These are phyloP conservation scores for Huntiella savannae DNA, from an alignment of 2,329 filamentous ascomycete species.

Conservation along the genomic window DNA sequence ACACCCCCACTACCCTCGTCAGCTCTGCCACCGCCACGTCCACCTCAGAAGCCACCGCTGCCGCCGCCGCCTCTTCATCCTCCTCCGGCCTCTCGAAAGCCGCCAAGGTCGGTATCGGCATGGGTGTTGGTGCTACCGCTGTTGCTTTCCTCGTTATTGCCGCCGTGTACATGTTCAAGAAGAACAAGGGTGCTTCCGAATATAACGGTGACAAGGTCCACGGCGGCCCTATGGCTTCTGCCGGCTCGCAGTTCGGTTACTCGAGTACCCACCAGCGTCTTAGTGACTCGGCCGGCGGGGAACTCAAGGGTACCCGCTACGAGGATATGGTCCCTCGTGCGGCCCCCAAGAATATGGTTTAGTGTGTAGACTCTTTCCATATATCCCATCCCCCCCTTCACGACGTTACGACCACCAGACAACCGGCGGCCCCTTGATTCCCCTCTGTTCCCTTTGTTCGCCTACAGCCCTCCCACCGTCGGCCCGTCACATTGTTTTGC, in stretches of 20 bases:
- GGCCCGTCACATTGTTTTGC: background rate
- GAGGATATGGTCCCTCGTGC: conserved; percentile 37
- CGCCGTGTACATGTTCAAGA: conserved; percentile 21
- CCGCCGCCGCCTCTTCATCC: conserved; percentile 4
- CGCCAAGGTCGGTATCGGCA: conserved; percentile 29
- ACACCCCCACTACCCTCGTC: background rate
- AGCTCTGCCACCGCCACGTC: conserved; percentile 4
- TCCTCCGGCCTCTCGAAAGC: conserved; percentile 21
- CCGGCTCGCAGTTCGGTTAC: conserved; percentile 19
- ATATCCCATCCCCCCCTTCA: background rate
- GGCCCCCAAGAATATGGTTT: conserved; percentile 27
- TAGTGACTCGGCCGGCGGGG: conserved; percentile 13
- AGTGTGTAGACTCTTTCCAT: background rate
- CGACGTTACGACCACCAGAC: background rate
- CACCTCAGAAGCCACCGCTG: conserved; percentile 1
- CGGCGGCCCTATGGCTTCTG: conserved; percentile 30
- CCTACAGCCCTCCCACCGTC: no score
- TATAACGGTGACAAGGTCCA: conserved; percentile 8
- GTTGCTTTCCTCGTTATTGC: conserved; percentile 21
- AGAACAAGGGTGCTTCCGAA: conserved; percentile 13
- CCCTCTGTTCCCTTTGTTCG: background rate
- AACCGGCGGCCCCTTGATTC: background rate
- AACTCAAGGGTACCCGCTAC: conserved; percentile 33
- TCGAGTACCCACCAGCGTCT: conserved; percentile 8
- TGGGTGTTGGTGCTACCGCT: conserved; percentile 17